Conservation (phyloP, 768 basidiomycete genomes). For the Myochromella boudieri region DNA sequence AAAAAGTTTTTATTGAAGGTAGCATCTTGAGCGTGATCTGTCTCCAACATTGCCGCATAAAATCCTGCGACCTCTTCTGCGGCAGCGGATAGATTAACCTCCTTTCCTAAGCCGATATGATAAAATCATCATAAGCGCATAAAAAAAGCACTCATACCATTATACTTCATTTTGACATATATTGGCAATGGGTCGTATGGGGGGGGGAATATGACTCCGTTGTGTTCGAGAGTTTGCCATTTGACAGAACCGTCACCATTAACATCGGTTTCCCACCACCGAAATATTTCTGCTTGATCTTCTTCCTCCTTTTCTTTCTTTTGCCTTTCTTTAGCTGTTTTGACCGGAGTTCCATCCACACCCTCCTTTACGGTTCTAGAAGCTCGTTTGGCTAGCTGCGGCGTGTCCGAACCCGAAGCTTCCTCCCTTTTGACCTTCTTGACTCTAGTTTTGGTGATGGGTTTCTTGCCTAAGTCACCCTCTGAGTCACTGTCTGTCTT, state of each 20-base stretch:
- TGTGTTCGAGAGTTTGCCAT: constrained; percentile 95
- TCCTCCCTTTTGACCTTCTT: constrained; percentile 61
- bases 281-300: constrained; percentile 72
- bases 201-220: constrained; percentile 93
- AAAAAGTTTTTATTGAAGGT: constrained; percentile 97
- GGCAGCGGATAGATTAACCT: constrained; percentile 75
- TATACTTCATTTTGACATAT: constrained; percentile 90
- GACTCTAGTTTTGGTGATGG: constrained; percentile 41
- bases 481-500: constrained; percentile 53
- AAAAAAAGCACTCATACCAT: constrained; percentile 54
- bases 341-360: constrained; percentile 33
- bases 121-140: constrained; percentile 8
- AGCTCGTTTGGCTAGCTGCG: constrained; percentile 46
- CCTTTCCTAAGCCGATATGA: constrained; percentile 53
- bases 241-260: constrained; percentile 79
- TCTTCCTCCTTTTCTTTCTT: constrained; percentile 62
- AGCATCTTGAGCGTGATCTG: constrained; percentile 86
- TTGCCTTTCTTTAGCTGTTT: constrained; percentile 41
- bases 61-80: constrained; percentile 97
- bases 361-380: constrained; percentile 44
- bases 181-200: constrained; percentile 86
- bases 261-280: constrained; percentile 85
- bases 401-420: constrained; percentile 38
- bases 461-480: constrained; percentile 43
- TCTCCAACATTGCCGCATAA: constrained; percentile 90